These are phyloP conservation scores for Hawksworthiomyces lignivorus DNA, from an alignment of 2,329 filamentous ascomycete species.

Conservation along the genomic window DNA sequence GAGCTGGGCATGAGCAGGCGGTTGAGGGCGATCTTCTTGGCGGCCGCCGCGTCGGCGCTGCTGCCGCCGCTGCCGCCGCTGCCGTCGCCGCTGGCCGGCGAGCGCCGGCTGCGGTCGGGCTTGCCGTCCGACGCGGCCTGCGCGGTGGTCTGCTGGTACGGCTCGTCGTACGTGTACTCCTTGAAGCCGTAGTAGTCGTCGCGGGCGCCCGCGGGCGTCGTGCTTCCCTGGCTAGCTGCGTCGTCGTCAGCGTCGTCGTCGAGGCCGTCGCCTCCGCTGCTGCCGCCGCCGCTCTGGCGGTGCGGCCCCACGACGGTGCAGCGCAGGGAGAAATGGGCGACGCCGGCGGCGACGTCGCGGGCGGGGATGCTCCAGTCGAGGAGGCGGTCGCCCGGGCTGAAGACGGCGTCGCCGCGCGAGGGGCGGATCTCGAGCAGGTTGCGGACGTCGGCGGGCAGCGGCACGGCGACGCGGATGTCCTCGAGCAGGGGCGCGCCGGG, in stretches of 20 bases:
- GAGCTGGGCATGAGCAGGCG: slow-evolving; percentile 74
- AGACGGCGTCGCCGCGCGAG: slow-evolving; percentile 75
- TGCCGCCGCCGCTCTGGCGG: too few relatives aligned
- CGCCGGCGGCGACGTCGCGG: slow-evolving; percentile 64
- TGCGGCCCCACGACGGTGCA: slow-evolving; percentile 70
- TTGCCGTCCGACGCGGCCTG: slow-evolving; percentile 30
- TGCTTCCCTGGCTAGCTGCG: too few relatives aligned
- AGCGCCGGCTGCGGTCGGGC: too few relatives aligned
- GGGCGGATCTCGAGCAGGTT: slow-evolving; percentile 78
- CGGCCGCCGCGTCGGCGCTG: too few relatives aligned
- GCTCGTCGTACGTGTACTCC: slow-evolving; percentile 45
- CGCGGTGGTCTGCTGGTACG: slow-evolving; percentile 39
- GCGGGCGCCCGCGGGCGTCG: slow-evolving; percentile 33
- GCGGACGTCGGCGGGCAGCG: slow-evolving; percentile 69
- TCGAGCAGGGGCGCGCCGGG: slow-evolving; percentile 59
- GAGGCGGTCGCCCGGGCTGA: slow-evolving; percentile 61
- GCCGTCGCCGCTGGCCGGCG: too few relatives aligned
- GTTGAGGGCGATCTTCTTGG: slow-evolving; percentile 55
- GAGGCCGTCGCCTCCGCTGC: slow-evolving; percentile 15
- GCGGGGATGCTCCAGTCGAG: slow-evolving; percentile 78
- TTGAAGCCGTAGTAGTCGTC: slow-evolving; percentile 32
- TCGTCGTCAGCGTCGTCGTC: slow-evolving; percentile 40
- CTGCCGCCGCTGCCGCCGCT: too few relatives aligned
- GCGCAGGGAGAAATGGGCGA: slow-evolving; percentile 63
- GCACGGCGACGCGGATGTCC: slow-evolving; percentile 69